Evolutionary conservation across 305 asterid genomes (phyloP), one percentile per base, ranked within the genome.

Genomic region (Fraxinus latifolia): DNA sequence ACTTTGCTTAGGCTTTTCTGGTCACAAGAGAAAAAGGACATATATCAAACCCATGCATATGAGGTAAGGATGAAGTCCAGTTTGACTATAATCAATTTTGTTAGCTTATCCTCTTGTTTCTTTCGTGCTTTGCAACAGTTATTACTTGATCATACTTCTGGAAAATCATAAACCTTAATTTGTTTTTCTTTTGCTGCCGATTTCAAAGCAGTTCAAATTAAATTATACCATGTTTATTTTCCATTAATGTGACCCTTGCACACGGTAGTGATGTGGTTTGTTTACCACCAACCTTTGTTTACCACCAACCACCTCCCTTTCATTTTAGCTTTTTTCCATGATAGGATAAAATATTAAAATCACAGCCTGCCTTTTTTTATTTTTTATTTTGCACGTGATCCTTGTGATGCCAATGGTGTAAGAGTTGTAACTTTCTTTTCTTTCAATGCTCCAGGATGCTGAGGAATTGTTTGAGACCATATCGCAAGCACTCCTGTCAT

Each of bases 391-490:
- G 55, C 55, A 44, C 55, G 17, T 12, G 19, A 14, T 47, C 4
- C 17, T 3, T 47, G 19, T 47, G 19, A 47, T 14, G 58, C 58
- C 17, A 14, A 55, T 55, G 65, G 25, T n/a, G 65, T 55, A 1
- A 55, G 25, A 55, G 8, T 5, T 55, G 21, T 23, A 62, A 62
- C 72, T 9, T 62, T 6, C 3, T 23, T 7, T 21, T 62, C 32
- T 62, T 17, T 25, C 34, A 81, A 68, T 74, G 32, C 79, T 34
- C n/a, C 93, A 95, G 98, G 98, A 92, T 84, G 80, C 97, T 14
- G 99, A 92, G 84, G 98, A 94, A 80, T 83, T 95, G 89, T 95
- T 94, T 34, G 98, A 95, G 88, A 95, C 97, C 82, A 95, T 95
- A 89, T 93, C 99, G 37, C 99, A 95, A 83, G 99, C 99, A 4